A percentile compares a stretch with the other conserved stretches of the same genome.
Conservation (phyloP, 1,284 basidiomycete genomes). For the Neonothopanus nambi region DNA sequence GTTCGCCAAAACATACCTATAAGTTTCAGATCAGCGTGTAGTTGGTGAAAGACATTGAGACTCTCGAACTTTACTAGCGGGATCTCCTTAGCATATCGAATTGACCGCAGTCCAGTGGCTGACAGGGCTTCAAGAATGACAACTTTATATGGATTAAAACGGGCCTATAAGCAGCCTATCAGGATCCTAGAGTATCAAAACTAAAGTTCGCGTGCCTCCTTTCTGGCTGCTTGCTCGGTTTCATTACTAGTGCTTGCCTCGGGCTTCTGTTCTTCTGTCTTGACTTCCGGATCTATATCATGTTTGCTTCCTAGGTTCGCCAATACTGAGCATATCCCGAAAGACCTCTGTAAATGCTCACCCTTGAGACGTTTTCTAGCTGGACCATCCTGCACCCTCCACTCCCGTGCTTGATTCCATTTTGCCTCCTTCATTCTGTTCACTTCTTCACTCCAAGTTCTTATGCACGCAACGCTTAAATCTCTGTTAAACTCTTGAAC, state of each 20-base stretch:
- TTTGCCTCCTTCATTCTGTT: constrained; percentile 67
- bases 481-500: constrained; percentile 99
- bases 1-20: constrained; percentile 90
- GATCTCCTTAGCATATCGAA: constrained; percentile 98
- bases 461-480: constrained; percentile 87
- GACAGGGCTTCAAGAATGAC: constrained; percentile 93
- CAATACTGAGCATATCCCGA: neutral
- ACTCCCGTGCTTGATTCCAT: constrained; percentile 48
- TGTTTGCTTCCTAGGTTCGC: neutral
- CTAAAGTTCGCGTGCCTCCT: neutral
- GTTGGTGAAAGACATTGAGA: neutral
- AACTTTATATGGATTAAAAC: constrained; percentile 67
- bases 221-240: neutral
- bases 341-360: constrained; percentile 4
- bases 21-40: constrained; percentile 1
- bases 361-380: constrained; percentile 24
- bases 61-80: constrained; percentile 76
- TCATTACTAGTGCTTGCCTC: neutral
- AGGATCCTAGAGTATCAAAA: neutral
- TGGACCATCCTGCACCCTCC: constrained; percentile 22
- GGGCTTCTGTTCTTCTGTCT: neutral
- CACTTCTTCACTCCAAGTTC: constrained; percentile 78
- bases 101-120: constrained; percentile 93
- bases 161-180: neutral
- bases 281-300: neutral